Percentiles rank a stretch among this genome's conserved stretches.
Conservation (phyloP, 2,329 filamentous ascomycete genomes). For the Colletotrichum sojae region DNA sequence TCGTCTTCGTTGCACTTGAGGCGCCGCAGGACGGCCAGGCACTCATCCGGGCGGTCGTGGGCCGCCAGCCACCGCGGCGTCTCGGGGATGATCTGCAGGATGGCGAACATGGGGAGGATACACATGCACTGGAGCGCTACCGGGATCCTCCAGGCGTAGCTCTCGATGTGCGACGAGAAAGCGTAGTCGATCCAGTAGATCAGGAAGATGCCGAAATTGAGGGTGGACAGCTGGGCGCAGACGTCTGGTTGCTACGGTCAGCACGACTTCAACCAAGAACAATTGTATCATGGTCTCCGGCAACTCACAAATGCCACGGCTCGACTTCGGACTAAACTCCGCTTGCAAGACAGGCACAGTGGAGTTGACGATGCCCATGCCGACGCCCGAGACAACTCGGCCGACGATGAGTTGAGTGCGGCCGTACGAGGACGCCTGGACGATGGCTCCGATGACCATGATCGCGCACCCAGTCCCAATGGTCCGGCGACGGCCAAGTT, state of each 20-base stretch:
- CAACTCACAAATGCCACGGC: constrained; percentile 50
- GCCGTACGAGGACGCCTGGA: constrained; percentile 60
- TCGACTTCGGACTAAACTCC: constrained; percentile 58
- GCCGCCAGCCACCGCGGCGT: constrained; percentile 60
- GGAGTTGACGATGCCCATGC: constrained; percentile 61
- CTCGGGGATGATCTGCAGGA: constrained; percentile 57
- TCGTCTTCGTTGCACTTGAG: constrained; percentile 48
- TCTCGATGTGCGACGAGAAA: constrained; percentile 49
- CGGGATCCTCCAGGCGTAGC: constrained; percentile 57
- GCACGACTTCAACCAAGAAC: too few species aligned
- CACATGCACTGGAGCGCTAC: constrained; percentile 59
- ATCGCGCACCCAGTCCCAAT: constrained; percentile 57
- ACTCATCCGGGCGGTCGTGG: constrained; percentile 55
- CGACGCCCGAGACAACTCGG: constrained; percentile 62
- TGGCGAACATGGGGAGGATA: constrained; percentile 54
- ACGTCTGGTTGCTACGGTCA: constrained; percentile 48
- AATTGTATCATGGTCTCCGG: too few species aligned
- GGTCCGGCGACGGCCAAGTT: constrained; percentile 57
- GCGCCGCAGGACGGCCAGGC: constrained; percentile 54
- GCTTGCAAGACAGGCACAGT: constrained; percentile 61
- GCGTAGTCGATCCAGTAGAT: constrained; percentile 63
- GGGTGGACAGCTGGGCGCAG: constrained; percentile 62
- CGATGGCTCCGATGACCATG: constrained; percentile 59
- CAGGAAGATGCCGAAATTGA: constrained; percentile 62
- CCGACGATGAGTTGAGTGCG: constrained; percentile 61